phyloP scores from a whole-genome alignment of 148 eudicot genomes.

The Pharnaceum exiguum region DNA sequence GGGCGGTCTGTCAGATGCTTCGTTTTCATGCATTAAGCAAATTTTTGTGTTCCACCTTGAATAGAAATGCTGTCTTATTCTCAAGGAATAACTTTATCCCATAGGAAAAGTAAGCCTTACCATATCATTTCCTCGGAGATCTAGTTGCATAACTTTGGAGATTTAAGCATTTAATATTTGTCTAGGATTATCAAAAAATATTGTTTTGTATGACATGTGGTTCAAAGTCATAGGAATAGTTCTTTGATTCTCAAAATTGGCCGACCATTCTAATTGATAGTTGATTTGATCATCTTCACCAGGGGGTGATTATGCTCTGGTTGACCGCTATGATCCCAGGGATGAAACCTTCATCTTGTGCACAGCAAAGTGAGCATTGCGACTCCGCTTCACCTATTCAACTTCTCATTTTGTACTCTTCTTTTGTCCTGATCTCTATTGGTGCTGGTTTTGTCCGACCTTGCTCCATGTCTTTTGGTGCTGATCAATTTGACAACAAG shows the following conservation, averaged over 20 bases:
- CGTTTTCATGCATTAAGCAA: no score
- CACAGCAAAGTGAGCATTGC: conserved; percentile 11
- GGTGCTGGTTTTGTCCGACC: conserved; percentile 47
- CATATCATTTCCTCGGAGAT: no score
- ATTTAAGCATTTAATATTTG: no score
- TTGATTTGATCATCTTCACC: background rate
- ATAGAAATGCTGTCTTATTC: no score
- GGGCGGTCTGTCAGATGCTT: no score
- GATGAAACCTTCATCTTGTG: conserved; percentile 34
- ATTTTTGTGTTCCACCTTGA: no score
- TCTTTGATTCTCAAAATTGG: background rate
- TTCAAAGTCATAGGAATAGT: no score
- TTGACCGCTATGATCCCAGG: conserved; percentile 26
- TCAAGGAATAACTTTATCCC: no score
- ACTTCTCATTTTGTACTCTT: conserved; percentile 19
- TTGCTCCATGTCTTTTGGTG: conserved; percentile 43
- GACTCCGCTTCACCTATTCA: conserved; percentile 23
- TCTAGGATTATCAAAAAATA: no score
- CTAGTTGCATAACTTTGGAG: no score
- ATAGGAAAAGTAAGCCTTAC: no score
- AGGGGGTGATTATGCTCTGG: conserved; percentile 40
- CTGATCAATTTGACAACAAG: conserved; percentile 30
- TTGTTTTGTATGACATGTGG: no score
- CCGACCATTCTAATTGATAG: background rate
- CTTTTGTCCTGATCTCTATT: conserved; percentile 35